A percentile compares a stretch with the other conserved stretches of the same genome.
These are phyloP conservation scores for Geranium brycei DNA, from an alignment of 345 rosid species.

Conservation along the genomic window DNA sequence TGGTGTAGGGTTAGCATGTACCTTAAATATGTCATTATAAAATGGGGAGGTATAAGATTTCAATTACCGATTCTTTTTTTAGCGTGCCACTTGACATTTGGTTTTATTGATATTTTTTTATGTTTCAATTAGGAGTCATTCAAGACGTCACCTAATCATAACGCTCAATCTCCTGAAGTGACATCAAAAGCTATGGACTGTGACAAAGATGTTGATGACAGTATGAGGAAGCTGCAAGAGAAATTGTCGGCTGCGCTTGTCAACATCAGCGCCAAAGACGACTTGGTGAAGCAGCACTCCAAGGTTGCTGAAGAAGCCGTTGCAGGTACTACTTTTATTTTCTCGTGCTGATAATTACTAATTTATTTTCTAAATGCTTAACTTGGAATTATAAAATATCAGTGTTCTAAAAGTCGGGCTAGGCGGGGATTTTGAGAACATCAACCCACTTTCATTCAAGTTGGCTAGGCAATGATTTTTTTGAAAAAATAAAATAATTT, in stretches of 20 bases:
- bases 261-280: conserved; percentile 76
- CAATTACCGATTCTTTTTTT: not conserved
- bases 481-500: too few species aligned
- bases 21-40: not conserved
- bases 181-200: conserved; percentile 25
- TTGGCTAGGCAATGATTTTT: too few species aligned
- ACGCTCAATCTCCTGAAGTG: conserved; percentile 40
- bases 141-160: conserved; percentile 42
- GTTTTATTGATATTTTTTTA: conserved; percentile 7
- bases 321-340: conserved; percentile 39
- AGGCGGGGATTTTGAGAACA: too few species aligned
- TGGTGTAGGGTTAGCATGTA: too few species aligned
- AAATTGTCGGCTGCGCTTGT: conserved; percentile 76
- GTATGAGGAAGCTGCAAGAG: conserved; percentile 40
- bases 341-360: not conserved
- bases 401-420: too few species aligned
- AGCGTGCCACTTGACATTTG: not conserved
- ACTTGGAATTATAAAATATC: too few species aligned
- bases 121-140: conserved; percentile 35
- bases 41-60: too few species aligned
- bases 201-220: conserved; percentile 37
- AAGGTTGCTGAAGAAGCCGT: conserved; percentile 99
- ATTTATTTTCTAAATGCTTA: not conserved
- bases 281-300: conserved; percentile 73
- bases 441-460: too few species aligned